Conservation (phyloP, 352 stramenopile species). For the Bremia lactucae region DNA sequence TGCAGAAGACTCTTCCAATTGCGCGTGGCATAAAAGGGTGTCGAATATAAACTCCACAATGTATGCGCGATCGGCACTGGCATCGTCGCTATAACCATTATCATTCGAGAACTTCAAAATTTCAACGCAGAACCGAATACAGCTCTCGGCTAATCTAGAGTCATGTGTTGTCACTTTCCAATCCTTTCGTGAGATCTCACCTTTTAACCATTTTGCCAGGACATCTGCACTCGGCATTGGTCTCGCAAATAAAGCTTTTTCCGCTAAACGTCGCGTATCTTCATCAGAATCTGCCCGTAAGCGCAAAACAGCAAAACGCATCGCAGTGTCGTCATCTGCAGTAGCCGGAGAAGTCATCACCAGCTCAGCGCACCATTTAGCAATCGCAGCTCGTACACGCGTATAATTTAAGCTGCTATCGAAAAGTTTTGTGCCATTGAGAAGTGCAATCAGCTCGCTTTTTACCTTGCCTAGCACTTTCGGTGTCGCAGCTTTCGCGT, state of each 20-base stretch:
- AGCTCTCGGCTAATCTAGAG: constrained; percentile 29
- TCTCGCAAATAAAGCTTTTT: constrained; percentile 34
- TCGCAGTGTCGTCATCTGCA: constrained; percentile 20
- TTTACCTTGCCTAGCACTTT: constrained; percentile 30
- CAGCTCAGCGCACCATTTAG: constrained; percentile 44
- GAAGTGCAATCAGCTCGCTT: constrained; percentile 38
- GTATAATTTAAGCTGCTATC: constrained; percentile 46
- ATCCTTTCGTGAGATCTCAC: constrained; percentile 19
- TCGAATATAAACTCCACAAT: constrained; percentile 42
- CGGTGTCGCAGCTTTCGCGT: constrained; percentile 15
- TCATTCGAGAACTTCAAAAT: constrained; percentile 23
- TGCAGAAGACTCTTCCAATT: background rate
- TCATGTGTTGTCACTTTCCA: constrained; percentile 34
- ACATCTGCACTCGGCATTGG: constrained; percentile 28
- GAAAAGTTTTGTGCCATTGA: constrained; percentile 51
- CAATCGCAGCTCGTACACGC: constrained; percentile 49
- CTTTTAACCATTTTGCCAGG: constrained; percentile 20
- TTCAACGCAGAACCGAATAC: constrained; percentile 39
- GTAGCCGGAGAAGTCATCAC: constrained; percentile 7
- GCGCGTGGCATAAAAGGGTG: constrained; percentile 24
- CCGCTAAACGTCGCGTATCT: constrained; percentile 24
- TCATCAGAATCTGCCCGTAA: constrained; percentile 29
- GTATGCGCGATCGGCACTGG: constrained; percentile 15
- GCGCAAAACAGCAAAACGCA: constrained; percentile 55
- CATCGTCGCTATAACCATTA: constrained; percentile 6